Evolutionary conservation across 192 early-diverging fungal species (phyloP).

Genomic region (Irineochytrium annulatum): DNA sequence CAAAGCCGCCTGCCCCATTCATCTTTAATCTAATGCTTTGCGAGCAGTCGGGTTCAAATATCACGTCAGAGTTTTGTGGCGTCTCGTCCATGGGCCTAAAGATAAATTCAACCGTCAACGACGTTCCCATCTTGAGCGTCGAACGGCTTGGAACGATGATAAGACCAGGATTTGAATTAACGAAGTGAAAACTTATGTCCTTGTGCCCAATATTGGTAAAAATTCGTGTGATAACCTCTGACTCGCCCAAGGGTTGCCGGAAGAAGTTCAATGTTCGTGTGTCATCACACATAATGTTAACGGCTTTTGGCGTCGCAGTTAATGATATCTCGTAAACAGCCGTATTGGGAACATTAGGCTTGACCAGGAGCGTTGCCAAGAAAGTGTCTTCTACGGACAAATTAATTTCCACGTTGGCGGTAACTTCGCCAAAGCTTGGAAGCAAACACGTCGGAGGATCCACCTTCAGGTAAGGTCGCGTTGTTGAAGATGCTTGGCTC

Average conservation of each 20-base stretch:
- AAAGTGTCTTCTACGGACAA: slow-evolving; percentile 59
- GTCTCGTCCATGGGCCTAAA: slow-evolving; percentile 53
- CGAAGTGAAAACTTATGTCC: slow-evolving; percentile 43
- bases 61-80: slow-evolving; percentile 46
- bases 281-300: slow-evolving; percentile 57
- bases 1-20: slow-evolving; percentile 56
- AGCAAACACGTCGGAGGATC: slow-evolving; percentile 41
- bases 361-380: slow-evolving; percentile 50
- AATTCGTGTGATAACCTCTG: slow-evolving; percentile 43
- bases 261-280: slow-evolving; percentile 55
- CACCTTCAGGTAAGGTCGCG: slow-evolving; percentile 44
- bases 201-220: slow-evolving; percentile 64
- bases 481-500: slow-evolving; percentile 38
- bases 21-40: slow-evolving; percentile 59
- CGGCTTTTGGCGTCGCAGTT: slow-evolving; percentile 57
- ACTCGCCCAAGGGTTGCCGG: slow-evolving; percentile 55
- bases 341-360: slow-evolving; percentile 46
- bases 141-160: slow-evolving; percentile 42
- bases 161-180: slow-evolving; percentile 43
- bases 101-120: slow-evolving; percentile 44
- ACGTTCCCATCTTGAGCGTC: slow-evolving; percentile 46
- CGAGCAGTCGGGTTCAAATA: slow-evolving; percentile 57
- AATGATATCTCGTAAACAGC: slow-evolving; percentile 52
- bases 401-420: slow-evolving; percentile 48
- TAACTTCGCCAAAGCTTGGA: slow-evolving; percentile 51